Percentiles rank a stretch among this genome's conserved stretches.
These are phyloP conservation scores for Suillus variegatus DNA, from an alignment of 768 basidiomycete species.

Conservation along the genomic window DNA sequence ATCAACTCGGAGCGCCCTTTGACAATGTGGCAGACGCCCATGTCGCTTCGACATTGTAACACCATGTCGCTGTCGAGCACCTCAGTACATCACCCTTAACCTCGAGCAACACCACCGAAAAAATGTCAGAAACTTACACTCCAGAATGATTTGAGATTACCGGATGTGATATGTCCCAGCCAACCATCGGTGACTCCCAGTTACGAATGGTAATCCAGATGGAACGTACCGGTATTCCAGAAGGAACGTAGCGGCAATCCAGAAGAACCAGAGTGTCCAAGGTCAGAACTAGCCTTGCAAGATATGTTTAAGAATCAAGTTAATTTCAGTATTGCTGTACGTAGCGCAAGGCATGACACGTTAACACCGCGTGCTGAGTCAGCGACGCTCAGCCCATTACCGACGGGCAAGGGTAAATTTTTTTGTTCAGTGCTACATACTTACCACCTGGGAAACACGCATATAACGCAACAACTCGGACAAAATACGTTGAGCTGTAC, in stretches of 20 bases:
- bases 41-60: background rate
- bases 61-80: conserved; percentile 1
- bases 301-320: background rate
- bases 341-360: background rate
- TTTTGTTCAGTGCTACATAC: background rate
- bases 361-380: background rate
- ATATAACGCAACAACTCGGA: background rate
- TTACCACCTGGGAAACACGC: background rate
- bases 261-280: background rate
- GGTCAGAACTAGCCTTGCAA: background rate
- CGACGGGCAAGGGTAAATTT: background rate
- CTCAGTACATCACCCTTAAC: background rate
- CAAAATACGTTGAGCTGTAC: background rate
- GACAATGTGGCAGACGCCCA: background rate
- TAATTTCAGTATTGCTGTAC: background rate
- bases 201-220: background rate
- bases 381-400: background rate
- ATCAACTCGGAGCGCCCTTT: background rate
- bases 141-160: conserved; percentile 5
- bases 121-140: background rate
- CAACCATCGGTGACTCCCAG: background rate
- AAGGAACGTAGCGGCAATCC: background rate
- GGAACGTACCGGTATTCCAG: background rate
- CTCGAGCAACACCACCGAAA: background rate
- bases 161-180: conserved; percentile 4